Conservation (phyloP, 768 basidiomycete genomes). For the Podaxis sp. region DNA sequence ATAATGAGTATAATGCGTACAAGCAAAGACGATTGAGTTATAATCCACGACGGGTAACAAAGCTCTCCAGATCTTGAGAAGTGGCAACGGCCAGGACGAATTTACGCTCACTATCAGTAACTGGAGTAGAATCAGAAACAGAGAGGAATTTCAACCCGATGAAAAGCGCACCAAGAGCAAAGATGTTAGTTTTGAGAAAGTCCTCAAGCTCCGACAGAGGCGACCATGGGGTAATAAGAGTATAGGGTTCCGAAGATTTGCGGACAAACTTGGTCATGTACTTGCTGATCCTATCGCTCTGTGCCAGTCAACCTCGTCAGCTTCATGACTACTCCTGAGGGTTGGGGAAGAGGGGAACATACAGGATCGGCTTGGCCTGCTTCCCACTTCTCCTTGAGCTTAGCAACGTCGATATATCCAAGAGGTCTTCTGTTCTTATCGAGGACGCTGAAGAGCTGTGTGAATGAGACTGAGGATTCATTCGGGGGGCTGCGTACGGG, state of each 20-base stretch:
- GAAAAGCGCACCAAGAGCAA: slow-evolving; percentile 63
- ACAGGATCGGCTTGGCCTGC: slow-evolving; percentile 71
- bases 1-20: slow-evolving; percentile 5
- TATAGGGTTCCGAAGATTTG: slow-evolving; percentile 63
- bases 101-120: slow-evolving; percentile 80
- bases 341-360: slow-evolving; percentile 23
- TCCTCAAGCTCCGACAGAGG: slow-evolving; percentile 78
- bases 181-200: slow-evolving; percentile 72
- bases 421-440: slow-evolving; percentile 70
- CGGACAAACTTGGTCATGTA: slow-evolving; percentile 80
- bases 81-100: slow-evolving; percentile 85
- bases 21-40: slow-evolving; percentile 16
- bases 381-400: slow-evolving; percentile 78
- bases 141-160: not conserved
- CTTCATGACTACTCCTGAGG: not conserved
- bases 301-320: not conserved
- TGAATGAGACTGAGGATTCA: not conserved
- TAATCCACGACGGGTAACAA: slow-evolving; percentile 51
- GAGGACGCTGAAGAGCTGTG: slow-evolving; percentile 56
- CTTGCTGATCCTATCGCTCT: slow-evolving; percentile 71
- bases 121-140: slow-evolving; percentile 35
- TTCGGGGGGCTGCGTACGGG: slow-evolving; percentile 51
- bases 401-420: slow-evolving; percentile 81
- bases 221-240: slow-evolving; percentile 77
- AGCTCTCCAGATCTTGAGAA: slow-evolving; percentile 68